Evolutionary conservation across 2,329 filamentous ascomycete species (phyloP).

Genomic region (Lasiodiplodia theobromae): DNA sequence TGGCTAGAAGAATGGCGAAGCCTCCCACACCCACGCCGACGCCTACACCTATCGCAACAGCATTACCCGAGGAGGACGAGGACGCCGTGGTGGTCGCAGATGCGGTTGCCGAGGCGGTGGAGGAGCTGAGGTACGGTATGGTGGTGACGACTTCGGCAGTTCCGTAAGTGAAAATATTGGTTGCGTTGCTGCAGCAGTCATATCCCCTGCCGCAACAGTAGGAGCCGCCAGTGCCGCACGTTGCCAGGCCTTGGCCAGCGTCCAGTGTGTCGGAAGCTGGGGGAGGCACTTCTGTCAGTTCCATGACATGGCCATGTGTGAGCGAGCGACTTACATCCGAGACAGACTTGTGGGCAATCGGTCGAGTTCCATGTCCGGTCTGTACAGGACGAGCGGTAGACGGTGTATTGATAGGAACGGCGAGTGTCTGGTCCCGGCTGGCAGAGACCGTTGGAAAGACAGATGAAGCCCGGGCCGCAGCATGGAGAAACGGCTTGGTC

Average conservation of each 20-base stretch:
- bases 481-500: conserved; percentile 35
- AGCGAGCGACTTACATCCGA: conserved; percentile 32
- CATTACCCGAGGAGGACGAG: conserved; percentile 17
- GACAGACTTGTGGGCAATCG: conserved; percentile 35
- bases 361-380: conserved; percentile 36
- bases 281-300: conserved; percentile 19
- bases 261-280: conserved; percentile 31
- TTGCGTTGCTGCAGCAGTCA: conserved; percentile 35
- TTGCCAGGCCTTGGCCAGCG: conserved; percentile 34
- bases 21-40: conserved; percentile 35
- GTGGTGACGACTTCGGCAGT: conserved; percentile 33
- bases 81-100: not conserved
- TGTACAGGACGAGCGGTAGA: conserved; percentile 37
- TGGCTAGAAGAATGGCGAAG: conserved; percentile 31
- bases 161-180: conserved; percentile 33
- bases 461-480: conserved; percentile 37
- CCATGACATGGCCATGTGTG: no score
- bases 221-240: conserved; percentile 32
- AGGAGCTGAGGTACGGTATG: conserved; percentile 31
- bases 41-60: conserved; percentile 34
- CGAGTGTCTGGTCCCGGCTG: conserved; percentile 33
- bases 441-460: conserved; percentile 37
- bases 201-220: conserved; percentile 35
- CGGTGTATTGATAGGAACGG: conserved; percentile 33
- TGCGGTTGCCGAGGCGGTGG: conserved; percentile 23